Conservation (phyloP, 208 protist species). For the Leptomonas pyrrhocoris region DNA sequence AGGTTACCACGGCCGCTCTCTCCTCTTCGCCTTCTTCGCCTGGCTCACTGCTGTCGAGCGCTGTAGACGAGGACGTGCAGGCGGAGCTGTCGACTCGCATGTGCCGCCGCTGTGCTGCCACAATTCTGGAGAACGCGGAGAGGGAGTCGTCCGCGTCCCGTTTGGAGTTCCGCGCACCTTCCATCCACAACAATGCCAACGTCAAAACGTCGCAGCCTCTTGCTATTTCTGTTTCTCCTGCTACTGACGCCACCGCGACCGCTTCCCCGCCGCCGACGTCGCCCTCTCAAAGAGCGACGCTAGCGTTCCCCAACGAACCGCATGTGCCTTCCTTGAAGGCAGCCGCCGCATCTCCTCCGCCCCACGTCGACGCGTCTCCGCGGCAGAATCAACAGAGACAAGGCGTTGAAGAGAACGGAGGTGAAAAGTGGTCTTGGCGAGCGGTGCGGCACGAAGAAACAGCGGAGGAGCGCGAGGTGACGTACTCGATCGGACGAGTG, state of each 20-base stretch:
- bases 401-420: background rate
- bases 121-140: constrained; percentile 23
- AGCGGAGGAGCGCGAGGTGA: constrained; percentile 29
- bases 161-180: constrained; percentile 20
- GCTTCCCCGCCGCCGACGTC: background rate
- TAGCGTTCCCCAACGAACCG: too few species aligned
- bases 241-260: background rate
- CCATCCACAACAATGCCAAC: background rate
- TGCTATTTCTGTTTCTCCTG: background rate
- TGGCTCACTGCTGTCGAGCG: background rate
- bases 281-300: too few species aligned
- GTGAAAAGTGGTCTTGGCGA: background rate
- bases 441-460: constrained; percentile 17
- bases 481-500: constrained; percentile 31
- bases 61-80: constrained; percentile 4
- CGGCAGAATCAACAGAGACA: background rate
- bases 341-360: too few species aligned
- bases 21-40: background rate
- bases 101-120: constrained; percentile 44
- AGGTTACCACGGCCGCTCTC: background rate
- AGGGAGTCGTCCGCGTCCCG: constrained; percentile 16
- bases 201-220: constrained; percentile 1
- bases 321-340: too few species aligned
- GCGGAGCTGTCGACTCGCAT: constrained; percentile 30
- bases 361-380: too few species aligned